Evolutionary conservation across 495 filamentous ascomycete species (phyloP), one percentile per base, ranked within the genome.

Genomic region (Polyplosphaeria fusca): DNA sequence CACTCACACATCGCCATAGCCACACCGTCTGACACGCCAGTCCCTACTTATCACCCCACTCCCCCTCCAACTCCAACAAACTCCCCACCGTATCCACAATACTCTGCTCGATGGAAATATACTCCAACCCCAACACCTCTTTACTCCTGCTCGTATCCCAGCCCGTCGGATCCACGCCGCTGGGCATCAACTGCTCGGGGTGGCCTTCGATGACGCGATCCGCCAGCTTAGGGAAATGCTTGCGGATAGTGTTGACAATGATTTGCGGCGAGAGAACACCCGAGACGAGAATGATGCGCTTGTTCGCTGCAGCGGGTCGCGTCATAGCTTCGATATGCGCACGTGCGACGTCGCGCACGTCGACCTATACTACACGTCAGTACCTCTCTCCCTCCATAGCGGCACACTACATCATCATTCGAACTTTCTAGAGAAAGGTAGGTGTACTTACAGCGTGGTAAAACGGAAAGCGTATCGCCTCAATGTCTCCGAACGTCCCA

Each of bases 331-430:
- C 47, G 41, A 74, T 57, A 47, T 76, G 75, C 5, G 70, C 68
- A 5, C 55, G 58, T 9, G 73, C 71, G 9, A 75, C 64, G 45
- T 73, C 75, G 22, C 71, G 71, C 38, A 73, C 69, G 37, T 74
- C 71, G 19, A 76, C 66, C 61, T 75, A 18, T 42, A 18, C 5
- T 5, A 11, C 19, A 50, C 5, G 47, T 19, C 5, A n/a, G 19
- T n/a, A n/a, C n/a, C n/a, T n/a, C n/a, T n/a, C n/a, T n/a, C n/a
- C n/a, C n/a, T n/a, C n/a, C n/a, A n/a, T n/a, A n/a, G n/a, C n/a
- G n/a, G n/a, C n/a, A n/a, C n/a, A n/a, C 28, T 38, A n/a, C 40
- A 52, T 68, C 66, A 55, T 62, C 30, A 35, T 35, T 35, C n/a
- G 30, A 35, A 35, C n/a, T 35, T 35, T 9, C 30, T 9, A 35